Conservation (phyloP, 2,329 filamentous ascomycete species). For the Trichoderma aggressivum region DNA sequence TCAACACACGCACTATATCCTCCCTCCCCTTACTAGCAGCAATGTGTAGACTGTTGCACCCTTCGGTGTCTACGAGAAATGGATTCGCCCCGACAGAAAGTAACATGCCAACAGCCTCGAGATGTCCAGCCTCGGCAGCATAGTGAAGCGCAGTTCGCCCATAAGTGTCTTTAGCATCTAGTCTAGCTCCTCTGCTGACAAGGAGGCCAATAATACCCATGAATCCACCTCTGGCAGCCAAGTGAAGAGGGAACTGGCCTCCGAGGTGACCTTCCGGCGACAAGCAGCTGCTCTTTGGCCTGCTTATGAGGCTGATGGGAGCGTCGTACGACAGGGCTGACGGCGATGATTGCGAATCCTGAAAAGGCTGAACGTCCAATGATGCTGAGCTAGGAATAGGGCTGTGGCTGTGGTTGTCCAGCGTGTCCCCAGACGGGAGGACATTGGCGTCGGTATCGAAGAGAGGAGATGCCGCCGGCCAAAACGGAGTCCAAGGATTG, state of each 20-base stretch:
- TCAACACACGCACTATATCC: slow-evolving; percentile 12
- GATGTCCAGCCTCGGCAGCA: slow-evolving; percentile 9
- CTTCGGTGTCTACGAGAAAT: slow-evolving; percentile 4
- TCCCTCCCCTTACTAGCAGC: slow-evolving; percentile 7
- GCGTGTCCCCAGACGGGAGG: neutral
- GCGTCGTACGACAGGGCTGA: slow-evolving; percentile 7
- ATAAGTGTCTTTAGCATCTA: slow-evolving; percentile 10
- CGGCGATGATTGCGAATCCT: slow-evolving; percentile 1
- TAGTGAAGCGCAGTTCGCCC: slow-evolving; percentile 14
- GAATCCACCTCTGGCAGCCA: slow-evolving; percentile 10
- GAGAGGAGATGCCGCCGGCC: neutral
- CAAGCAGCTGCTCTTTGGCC: neutral
- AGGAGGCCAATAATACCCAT: slow-evolving; percentile 10
- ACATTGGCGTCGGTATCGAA: neutral
- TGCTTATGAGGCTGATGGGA: neutral
- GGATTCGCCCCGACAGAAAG: slow-evolving; percentile 8
- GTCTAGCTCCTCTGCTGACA: neutral
- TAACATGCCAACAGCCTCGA: slow-evolving; percentile 8
- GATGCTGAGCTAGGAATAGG: slow-evolving; percentile 1
- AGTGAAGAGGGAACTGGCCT: slow-evolving; percentile 12
- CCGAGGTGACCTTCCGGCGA: neutral
- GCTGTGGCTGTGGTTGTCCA: neutral
- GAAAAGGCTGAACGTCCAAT: slow-evolving; percentile 5
- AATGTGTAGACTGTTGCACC: slow-evolving; percentile 6
- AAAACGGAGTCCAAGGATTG: slow-evolving; percentile 1